Evolutionary conservation across 148 eudicot species (phyloP).

Genomic region (Silene conica): DNA sequence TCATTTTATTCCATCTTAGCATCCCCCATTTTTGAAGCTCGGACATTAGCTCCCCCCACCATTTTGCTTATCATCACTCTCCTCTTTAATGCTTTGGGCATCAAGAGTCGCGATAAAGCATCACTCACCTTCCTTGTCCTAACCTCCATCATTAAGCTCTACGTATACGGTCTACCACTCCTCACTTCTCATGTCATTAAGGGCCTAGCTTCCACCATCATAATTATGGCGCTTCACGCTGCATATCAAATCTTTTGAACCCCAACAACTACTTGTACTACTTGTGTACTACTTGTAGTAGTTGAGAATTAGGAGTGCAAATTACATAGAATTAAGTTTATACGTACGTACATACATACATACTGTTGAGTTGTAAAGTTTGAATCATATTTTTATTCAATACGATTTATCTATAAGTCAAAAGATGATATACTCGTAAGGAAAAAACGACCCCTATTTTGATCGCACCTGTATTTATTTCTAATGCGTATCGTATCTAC

Average conservation of each 20-base stretch:
- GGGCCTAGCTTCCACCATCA: neutral
- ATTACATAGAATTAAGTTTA: too few species aligned
- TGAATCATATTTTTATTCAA: too few species aligned
- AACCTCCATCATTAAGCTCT: neutral
- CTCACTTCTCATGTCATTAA: neutral
- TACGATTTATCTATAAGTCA: too few species aligned
- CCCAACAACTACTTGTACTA: too few species aligned
- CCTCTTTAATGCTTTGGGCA: neutral
- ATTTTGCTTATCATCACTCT: neutral
- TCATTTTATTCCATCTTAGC: neutral
- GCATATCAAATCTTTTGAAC: neutral
- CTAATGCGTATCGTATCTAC: too few species aligned
- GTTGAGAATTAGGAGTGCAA: too few species aligned
- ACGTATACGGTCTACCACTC: neutral
- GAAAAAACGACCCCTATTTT: too few species aligned
- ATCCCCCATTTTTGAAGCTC: neutral
- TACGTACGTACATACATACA: too few species aligned
- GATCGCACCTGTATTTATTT: too few species aligned
- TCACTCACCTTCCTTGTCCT: neutral
- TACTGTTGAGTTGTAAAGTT: too few species aligned
- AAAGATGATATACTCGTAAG: too few species aligned
- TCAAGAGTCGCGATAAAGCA: conserved; percentile 4
- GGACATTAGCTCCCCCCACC: neutral
- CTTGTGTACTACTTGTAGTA: too few species aligned
- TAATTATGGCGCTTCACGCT: neutral